phyloP scores from a whole-genome alignment of 2,329 filamentous ascomycete genomes.

The Aaosphaeria pasadenensis region DNA sequence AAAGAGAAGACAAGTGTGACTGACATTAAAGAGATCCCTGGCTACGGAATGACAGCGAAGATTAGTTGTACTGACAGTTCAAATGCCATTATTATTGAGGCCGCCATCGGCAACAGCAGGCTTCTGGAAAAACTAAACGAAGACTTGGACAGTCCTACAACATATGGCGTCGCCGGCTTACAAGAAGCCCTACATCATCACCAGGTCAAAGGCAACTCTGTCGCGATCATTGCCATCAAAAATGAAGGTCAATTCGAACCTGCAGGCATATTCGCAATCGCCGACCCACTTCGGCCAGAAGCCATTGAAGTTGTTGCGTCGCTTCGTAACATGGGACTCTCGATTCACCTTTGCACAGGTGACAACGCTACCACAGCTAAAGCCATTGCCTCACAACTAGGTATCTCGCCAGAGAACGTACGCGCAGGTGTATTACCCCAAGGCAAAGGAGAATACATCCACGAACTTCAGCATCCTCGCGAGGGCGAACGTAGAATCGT shows the following conservation, averaged over 20 bases:
- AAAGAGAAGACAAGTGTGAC: conserved; percentile 12
- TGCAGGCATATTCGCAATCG: conserved; percentile 68
- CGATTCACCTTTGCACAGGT: conserved; percentile 89
- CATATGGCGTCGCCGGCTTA: neutral
- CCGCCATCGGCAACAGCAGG: neutral
- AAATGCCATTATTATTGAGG: neutral
- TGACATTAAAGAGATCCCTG: conserved; percentile 63
- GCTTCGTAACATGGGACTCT: conserved; percentile 63
- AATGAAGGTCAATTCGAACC: conserved; percentile 46
- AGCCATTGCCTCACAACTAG: conserved; percentile 74
- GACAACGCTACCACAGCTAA: conserved; percentile 83
- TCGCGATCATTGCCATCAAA: neutral
- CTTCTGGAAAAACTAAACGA: neutral
- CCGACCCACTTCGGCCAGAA: conserved; percentile 77
- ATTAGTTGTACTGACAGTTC: neutral
- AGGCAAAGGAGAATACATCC: conserved; percentile 75
- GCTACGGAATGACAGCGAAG: conserved; percentile 64
- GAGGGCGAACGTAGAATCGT: conserved; percentile 39
- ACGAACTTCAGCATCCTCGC: conserved; percentile 35
- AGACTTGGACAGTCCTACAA: neutral
- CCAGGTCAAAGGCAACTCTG: conserved; percentile 24
- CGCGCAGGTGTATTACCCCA: conserved; percentile 84
- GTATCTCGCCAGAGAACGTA: conserved; percentile 70
- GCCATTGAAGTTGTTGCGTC: conserved; percentile 62
- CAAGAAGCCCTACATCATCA: neutral